phyloP scores from a whole-genome alignment of 176 grass and related monocot species.

The Stipa capillata region DNA sequence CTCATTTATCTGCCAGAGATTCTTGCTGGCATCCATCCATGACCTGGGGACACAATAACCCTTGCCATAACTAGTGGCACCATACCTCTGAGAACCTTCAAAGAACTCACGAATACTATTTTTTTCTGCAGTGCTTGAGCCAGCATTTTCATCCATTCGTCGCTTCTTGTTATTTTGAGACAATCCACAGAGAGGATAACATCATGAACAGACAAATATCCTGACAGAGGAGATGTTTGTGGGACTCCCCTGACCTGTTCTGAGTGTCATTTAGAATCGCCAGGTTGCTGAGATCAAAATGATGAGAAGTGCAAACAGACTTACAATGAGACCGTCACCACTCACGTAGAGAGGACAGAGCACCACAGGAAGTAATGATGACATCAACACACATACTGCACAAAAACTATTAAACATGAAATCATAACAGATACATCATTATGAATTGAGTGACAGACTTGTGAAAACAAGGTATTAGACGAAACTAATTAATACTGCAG shows the following conservation, averaged over 20 bases:
- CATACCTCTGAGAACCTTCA: constrained; percentile 27
- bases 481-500: background rate
- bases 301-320: constrained; percentile 23
- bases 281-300: constrained; percentile 5
- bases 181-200: constrained; percentile 78
- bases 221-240: constrained; percentile 56
- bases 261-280: constrained; percentile 10
- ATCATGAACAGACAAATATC: constrained; percentile 61
- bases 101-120: background rate
- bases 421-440: constrained; percentile 23
- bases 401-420: constrained; percentile 61
- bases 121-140: constrained; percentile 32
- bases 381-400: constrained; percentile 56
- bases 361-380: constrained; percentile 55
- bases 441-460: background rate
- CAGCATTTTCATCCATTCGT: constrained; percentile 60
- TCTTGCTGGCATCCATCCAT: constrained; percentile 70
- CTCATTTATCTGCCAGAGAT: constrained; percentile 43
- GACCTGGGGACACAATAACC: constrained; percentile 77
- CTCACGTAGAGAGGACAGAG: constrained; percentile 61
- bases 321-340: constrained; percentile 68
- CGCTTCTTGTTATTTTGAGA: constrained; percentile 49
- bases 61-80: constrained; percentile 34
- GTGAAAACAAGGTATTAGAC: background rate
- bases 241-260: constrained; percentile 61